Base-by-base conservation (phyloP, 116 monocot genomes). In the Cymodocea nodosa region DNA sequence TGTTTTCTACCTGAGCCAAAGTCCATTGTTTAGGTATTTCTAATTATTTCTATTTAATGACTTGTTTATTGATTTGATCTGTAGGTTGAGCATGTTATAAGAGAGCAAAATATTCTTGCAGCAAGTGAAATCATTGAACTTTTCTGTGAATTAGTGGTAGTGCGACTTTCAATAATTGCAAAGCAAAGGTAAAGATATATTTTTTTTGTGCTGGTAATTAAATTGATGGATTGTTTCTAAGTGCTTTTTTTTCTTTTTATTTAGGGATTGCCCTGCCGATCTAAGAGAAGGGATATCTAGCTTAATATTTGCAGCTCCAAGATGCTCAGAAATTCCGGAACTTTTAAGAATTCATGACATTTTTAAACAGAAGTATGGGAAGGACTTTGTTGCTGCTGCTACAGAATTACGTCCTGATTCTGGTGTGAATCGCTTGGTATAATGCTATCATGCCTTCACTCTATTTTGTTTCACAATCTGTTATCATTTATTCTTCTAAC, bases 281-380 rank as follows among this genome's bases (percentile, higher is more conserved):
- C 52, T 94, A 50, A 89, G 78, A 79, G 94, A 94, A 84, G 89
- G 89, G 23, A 84, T 94, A 51, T 79, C 84, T 11, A 94, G 94
- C 65, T 70, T 94, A 59, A 86, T 94, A 53, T 94, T 82, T 80
- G 83, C 94, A 3, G 86, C 86, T 76, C 94, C 94, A 74, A 89
- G 94, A 71, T 89, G 94, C 76, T 94, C 94, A 60, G 94, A 94
- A 20, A 87, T 94, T 64, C 94, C 94, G 30, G 89, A 94, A 64
- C 94, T 94, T 57, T 13, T 37, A 7, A 70, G 89, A 24, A 82
- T 94, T 49, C 74, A 78, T 59, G 89, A 86, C 51, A 73, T 86
- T 23, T 94, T 94, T 75, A 80, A 86, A 72, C 86, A 84, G 76
- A 89, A 94, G 66, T 94, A 89, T 69, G 94, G 89, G 55, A 89